Evolutionary conservation across 129 eudicot genomes (phyloP), one percentile per base, ranked within the genome.

Genomic region (Helianthus annuus): DNA sequence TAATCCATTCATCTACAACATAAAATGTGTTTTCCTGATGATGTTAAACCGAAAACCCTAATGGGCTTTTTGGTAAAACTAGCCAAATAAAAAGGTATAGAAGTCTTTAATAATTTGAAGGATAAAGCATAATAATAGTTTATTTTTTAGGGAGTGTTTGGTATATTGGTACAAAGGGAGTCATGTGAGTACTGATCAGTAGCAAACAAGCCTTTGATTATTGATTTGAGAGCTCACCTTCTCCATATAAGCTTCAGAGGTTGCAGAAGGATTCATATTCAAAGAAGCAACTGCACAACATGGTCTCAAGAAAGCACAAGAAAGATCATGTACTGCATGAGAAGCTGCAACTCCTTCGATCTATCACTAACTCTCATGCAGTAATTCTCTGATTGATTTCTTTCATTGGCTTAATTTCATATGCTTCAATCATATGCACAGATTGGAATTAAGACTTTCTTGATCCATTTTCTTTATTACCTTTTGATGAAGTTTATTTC

Each of bases 341-440:
- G 90, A 90, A 95, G 85, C 91, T 95, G 76, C 99, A 95, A 76
- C 86, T 91, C 67, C 99, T 95, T 85, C 93, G 97, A 69, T 91
- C 99, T 27, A 76, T 95, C 76, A 88, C 99, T 56, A 83, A 95
- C 81, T 95, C 99, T 86, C 99, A 95, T 83, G 96, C 99, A 68
- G 99, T 95, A 95, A 90, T 81, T 63, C 66, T 48, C 70, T 77
- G 59, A 66, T 69, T 42, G 4, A 51, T 70, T 52, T 62, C 52
- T 59, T 80, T 75, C 72, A 66, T 66, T 73, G 83, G 83, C 75
- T 75, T 69, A 34, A 5, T 61, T 58, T 60, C 38, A 40, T 70
- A 65, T 77, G 58, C 58, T 56, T 77, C 78, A 49, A 66, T 45
- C 74, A 19, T 19, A 19, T 19, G 22, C 22, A 19, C 22, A 19